Conservation (phyloP, 148 eudicot species). For the Silene conica region DNA sequence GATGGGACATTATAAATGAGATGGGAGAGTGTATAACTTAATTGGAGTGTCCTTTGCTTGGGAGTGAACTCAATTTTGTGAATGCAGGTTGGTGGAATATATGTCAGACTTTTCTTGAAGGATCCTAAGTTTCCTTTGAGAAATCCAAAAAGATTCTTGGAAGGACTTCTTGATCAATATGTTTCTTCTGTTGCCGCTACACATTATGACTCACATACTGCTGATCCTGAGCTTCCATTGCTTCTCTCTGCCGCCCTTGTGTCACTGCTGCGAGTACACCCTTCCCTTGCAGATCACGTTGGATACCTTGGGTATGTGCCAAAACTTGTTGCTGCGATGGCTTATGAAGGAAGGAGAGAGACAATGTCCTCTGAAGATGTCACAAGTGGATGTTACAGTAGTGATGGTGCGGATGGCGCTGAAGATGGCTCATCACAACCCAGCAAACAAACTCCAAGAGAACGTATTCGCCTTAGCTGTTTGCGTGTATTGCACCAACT, state of each 20-base stretch:
- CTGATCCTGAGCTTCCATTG: constrained; percentile 88
- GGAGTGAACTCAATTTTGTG: constrained; percentile 17
- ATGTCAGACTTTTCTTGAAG: constrained; percentile 86
- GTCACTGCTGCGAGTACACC: constrained; percentile 87
- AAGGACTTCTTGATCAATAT: constrained; percentile 94
- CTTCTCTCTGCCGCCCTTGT: constrained; percentile 97
- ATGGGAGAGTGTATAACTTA: neutral
- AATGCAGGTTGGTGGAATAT: constrained; percentile 93
- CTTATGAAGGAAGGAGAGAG: constrained; percentile 94
- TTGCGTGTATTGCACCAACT: constrained; percentile 96
- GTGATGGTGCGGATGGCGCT: constrained; percentile 40
- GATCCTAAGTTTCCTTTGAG: constrained; percentile 97
- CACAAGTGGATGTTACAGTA: constrained; percentile 34
- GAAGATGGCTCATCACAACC: constrained; percentile 52
- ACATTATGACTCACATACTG: constrained; percentile 72
- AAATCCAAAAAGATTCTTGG: constrained; percentile 92
- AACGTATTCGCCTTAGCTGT: constrained; percentile 96
- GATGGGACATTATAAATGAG: neutral
- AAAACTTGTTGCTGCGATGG: constrained; percentile 92
- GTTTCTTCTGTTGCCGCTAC: constrained; percentile 92
- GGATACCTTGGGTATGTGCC: constrained; percentile 98
- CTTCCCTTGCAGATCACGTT: constrained; percentile 99
- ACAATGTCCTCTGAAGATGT: constrained; percentile 67
- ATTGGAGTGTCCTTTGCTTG: constrained; percentile 4
- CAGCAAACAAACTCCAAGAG: constrained; percentile 78